Evolutionary conservation across 2,329 filamentous ascomycete species (phyloP), one percentile per base, ranked within the genome.

Genomic region (Nothomitra cinnamomea): DNA sequence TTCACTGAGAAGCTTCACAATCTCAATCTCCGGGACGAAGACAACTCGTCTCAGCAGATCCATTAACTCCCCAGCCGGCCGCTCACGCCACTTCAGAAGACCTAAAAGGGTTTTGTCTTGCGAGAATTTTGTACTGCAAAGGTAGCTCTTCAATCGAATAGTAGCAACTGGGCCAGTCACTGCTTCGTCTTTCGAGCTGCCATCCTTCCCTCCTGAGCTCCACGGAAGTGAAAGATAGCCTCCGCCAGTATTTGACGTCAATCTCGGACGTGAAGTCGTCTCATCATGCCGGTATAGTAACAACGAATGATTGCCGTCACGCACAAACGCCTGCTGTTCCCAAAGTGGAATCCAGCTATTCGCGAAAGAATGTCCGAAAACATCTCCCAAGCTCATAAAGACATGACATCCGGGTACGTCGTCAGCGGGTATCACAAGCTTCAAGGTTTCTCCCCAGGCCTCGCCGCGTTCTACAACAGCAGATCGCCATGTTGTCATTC

Each of bases 1-100:
- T 61, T 94, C 85, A 57, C 79, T 84, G 6, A 96, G 72, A 42
- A 96, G 76, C 70, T 96, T 98, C 57, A 98, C 92, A 35, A 98
- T 86, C 67, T 98, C 94, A 54, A 96, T 95, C 65, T 98, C 92
- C 0, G 92, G 86, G 0, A 98, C 89, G 59, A 96, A 96, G 19
- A 89, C 82, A 50, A 96, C 78, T 59, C 89, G 82, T 63, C 85
- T 84, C 42, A 98, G 70, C 0, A 94, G 71, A 22, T 80, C 75
- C 0, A 85, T 74, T 1, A 96, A 73, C 36, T 89, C 80, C 25
- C 82, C 80, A 47, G 81, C 76, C 0, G 82, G 74, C 41, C 82
- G 75, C 12, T 90, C 83, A 62, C 80, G 87, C 92, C 92, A 96
- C 60, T 83, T 86, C 35, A 96, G 69, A 24, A 98, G 72, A 15